phyloP scores from a whole-genome alignment of 2,329 filamentous ascomycete genomes.

The Sclerotinia minor region DNA sequence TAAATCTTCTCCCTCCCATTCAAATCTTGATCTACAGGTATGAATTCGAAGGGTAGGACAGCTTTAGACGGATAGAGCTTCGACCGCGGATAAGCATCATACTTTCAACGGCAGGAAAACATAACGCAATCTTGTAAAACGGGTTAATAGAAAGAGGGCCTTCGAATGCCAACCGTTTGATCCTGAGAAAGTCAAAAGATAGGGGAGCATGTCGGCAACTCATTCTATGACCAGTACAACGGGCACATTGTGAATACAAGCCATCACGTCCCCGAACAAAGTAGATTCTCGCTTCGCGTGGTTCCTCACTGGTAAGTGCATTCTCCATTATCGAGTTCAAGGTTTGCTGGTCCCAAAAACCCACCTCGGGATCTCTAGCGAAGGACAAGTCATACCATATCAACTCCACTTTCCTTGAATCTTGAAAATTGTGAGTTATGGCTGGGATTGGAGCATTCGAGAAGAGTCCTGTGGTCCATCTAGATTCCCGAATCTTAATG shows the following conservation, averaged over 20 bases:
- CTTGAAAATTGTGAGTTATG: conserved; percentile 10
- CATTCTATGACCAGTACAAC: neutral
- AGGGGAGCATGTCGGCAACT: conserved; percentile 11
- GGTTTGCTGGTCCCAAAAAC: neutral
- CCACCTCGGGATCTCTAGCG: neutral
- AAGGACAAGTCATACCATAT: conserved; percentile 17
- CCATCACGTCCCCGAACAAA: conserved; percentile 17
- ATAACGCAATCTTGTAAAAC: conserved; percentile 10
- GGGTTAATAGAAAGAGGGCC: neutral
- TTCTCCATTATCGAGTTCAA: neutral
- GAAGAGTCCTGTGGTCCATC: neutral
- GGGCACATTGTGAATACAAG: neutral
- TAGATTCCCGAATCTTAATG: neutral
- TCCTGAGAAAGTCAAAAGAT: neutral
- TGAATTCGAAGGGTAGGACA: neutral
- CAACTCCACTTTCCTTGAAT: neutral
- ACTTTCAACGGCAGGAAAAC: conserved; percentile 1
- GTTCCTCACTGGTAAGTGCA: neutral
- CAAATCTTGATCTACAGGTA: neutral
- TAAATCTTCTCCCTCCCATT: neutral
- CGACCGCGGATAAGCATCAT: neutral
- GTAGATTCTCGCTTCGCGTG: neutral
- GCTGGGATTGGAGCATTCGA: neutral
- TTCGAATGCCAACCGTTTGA: conserved; percentile 3
- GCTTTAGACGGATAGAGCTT: neutral